Base-by-base conservation (phyloP, 371 early-diverging fungal genomes). In the Mucor circinelloides region DNA sequence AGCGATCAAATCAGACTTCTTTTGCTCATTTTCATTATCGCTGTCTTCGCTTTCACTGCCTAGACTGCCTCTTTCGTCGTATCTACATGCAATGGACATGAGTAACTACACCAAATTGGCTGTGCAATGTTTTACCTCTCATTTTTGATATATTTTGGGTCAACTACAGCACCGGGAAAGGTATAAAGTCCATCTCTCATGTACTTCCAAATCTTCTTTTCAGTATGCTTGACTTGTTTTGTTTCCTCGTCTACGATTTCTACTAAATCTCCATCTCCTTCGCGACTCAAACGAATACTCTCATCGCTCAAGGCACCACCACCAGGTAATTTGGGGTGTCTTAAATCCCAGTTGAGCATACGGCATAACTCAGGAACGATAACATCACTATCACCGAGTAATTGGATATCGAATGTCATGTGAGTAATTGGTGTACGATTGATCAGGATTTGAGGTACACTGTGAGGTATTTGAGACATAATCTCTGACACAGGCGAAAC, bases 401-500 rank as follows among this genome's bases (percentile, higher is more conserved):
- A 71, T 67, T 95, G 94, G 2, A 96, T 87, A 68, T 96, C 97
- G 84, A 98, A 98, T 21, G 88, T 86, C 70, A 86, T 84, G 60
- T 92, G 90, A 50, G 90, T 87, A 36, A 96, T 91, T 7, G 92
- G 89, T 59, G 96, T 95, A 63, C 91, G 83, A 79, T 98, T 98
- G 72, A 98, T 95, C 6, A 96, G 80, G 17, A 98, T 89, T 63
- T 95, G 95, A 0, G 97, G 97, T 0, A 97, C 91, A 23, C 80
- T 68, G 36, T 87, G 90, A 3, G 96, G 97, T 38, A 96, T 85
- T 58, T 83, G 86, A 32, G 89, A 83, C 90, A 94, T 93, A 56
- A 97, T 93, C 36, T 93, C 91, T 3, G 94, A 93, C 1, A 98
- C 97, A 6, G 98, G 98, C 0, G 95, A 91, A 1, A 98, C 97